Evolutionary conservation across 192 early-diverging fungal genomes (phyloP).

Genomic region (Backusella mclennaniae): DNA sequence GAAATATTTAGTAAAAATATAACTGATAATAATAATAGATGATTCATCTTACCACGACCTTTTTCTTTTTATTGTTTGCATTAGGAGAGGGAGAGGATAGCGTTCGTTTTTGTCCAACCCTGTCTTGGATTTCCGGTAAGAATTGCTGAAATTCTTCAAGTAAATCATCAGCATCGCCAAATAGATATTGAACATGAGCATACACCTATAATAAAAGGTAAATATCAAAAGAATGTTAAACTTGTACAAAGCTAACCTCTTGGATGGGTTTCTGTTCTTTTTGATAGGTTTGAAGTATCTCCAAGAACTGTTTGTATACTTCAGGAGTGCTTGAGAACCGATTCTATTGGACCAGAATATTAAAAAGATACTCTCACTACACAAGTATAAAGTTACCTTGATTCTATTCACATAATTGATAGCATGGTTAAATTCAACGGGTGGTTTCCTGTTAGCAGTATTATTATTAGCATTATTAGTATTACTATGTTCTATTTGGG

Average conservation of each 20-base stretch:
- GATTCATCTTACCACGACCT: background rate
- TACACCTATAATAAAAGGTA: constrained; percentile 64
- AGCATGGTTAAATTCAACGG: constrained; percentile 96
- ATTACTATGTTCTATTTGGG: constrained; percentile 1
- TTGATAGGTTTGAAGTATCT: constrained; percentile 97
- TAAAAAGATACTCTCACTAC: background rate
- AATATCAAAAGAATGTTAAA: too few relatives aligned
- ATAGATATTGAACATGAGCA: constrained; percentile 86
- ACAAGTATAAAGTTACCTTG: constrained; percentile 49
- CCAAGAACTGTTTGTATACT: constrained; percentile 94
- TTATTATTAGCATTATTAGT: background rate
- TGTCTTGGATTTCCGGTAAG: constrained; percentile 66
- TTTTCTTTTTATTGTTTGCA: background rate
- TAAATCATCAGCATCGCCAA: constrained; percentile 85
- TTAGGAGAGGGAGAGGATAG: background rate
- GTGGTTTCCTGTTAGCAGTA: constrained; percentile 36
- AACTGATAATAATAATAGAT: background rate
- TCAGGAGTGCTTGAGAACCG: constrained; percentile 91
- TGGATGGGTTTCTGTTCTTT: constrained; percentile 93
- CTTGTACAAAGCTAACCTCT: constrained; percentile 53
- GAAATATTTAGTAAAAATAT: background rate
- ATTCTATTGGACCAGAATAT: constrained; percentile 49
- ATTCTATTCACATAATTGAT: constrained; percentile 99
- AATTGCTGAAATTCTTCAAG: constrained; percentile 98
- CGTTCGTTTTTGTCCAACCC: background rate